Conservation (phyloP, 1,139 yeast species). For the Geotrichum carabidarum region DNA sequence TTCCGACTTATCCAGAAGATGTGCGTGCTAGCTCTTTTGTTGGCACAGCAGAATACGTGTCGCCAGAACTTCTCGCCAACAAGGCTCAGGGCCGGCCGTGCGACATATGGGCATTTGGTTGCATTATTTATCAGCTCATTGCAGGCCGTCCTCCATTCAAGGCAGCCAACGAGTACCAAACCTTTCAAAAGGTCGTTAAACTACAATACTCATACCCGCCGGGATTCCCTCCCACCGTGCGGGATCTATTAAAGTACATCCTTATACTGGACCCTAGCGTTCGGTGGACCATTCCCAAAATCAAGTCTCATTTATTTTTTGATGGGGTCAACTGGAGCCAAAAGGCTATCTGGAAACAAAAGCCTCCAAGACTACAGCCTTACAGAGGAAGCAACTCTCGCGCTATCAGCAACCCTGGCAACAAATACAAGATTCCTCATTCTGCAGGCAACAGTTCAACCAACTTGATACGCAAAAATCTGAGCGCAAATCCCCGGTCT, state of each 20-base stretch:
- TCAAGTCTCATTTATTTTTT: constrained; percentile 74
- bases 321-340: constrained; percentile 64
- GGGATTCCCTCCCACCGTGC: constrained; percentile 64
- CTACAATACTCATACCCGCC: constrained; percentile 79
- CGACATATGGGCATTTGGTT: constrained; percentile 96
- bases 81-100: constrained; percentile 82
- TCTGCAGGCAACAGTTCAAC: constrained; percentile 6
- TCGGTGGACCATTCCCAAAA: constrained; percentile 58
- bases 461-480: constrained; percentile 18
- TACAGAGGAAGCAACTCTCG: constrained; percentile 44
- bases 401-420: constrained; percentile 23
- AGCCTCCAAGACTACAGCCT: constrained; percentile 79
- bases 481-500: constrained; percentile 10
- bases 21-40: constrained; percentile 77
- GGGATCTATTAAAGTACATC: constrained; percentile 65
- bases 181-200: constrained; percentile 87
- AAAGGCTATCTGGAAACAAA: constrained; percentile 59
- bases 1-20: constrained; percentile 41
- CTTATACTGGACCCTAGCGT: constrained; percentile 60
- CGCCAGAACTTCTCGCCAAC: constrained; percentile 84
- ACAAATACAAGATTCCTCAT: neutral
- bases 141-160: constrained; percentile 96
- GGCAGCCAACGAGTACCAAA: constrained; percentile 88
- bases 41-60: constrained; percentile 84
- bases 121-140: constrained; percentile 86